Conservation (phyloP, 495 filamentous ascomycete genomes). For the Aspergillus saccharolyticus region DNA sequence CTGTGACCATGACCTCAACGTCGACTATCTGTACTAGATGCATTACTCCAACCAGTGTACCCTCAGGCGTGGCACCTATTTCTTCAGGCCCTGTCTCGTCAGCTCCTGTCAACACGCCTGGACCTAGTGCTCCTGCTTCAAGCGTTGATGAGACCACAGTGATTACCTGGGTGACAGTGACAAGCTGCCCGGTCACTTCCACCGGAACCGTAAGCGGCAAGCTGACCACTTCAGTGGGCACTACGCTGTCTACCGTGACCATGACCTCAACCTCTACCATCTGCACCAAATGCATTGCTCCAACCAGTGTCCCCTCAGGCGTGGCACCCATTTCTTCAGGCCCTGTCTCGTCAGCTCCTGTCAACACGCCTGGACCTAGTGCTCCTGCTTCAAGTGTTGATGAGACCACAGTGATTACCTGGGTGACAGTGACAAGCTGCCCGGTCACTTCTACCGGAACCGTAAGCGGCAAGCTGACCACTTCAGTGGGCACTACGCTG, state of each 20-base stretch:
- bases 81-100: not conserved
- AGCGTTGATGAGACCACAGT: conserved; percentile 13
- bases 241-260: conserved; percentile 29
- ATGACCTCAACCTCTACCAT: conserved; percentile 30
- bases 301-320: conserved; percentile 2
- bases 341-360: not conserved
- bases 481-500: conserved; percentile 29
- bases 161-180: conserved; percentile 20
- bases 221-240: conserved; percentile 26
- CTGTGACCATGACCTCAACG: conserved; percentile 24
- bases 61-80: conserved; percentile 5
- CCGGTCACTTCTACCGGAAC: conserved; percentile 38
- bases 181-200: conserved; percentile 26
- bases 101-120: not conserved
- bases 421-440: conserved; percentile 27
- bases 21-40: conserved; percentile 27
- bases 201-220: conserved; percentile 26
- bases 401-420: conserved; percentile 30
- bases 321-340: conserved; percentile 6
- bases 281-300: conserved; percentile 17
- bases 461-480: conserved; percentile 25
- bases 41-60: not conserved
- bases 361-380: not conserved
- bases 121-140: not conserved
- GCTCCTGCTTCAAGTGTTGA: not conserved